Evolutionary conservation across 2,329 filamentous ascomycete species (phyloP).

Genomic region (Trichoderma koningiopsis): DNA sequence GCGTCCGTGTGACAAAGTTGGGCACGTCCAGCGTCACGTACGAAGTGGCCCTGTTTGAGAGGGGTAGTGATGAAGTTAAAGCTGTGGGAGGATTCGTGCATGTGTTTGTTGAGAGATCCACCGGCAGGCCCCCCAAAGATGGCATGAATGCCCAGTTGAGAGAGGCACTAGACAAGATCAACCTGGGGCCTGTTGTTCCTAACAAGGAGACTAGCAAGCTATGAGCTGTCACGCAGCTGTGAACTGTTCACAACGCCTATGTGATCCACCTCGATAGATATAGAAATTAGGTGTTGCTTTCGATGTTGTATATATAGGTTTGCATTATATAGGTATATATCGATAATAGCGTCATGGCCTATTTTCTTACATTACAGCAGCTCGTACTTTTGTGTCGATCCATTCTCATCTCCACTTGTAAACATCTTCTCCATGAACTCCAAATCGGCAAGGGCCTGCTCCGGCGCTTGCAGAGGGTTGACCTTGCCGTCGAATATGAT

Average conservation of each 20-base stretch:
- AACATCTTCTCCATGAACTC: conserved; percentile 59
- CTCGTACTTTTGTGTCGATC: conserved; percentile 44
- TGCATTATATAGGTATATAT: neutral
- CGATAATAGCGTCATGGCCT: neutral
- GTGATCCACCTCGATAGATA: neutral
- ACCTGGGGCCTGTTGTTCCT: conserved; percentile 36
- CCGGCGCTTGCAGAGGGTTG: conserved; percentile 55
- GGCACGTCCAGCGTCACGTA: conserved; percentile 87
- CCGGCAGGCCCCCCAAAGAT: conserved; percentile 63
- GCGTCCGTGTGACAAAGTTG: conserved; percentile 78
- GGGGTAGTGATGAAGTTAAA: conserved; percentile 70
- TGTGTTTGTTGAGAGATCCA: conserved; percentile 80
- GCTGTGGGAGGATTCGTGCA: conserved; percentile 86
- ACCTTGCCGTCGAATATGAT: conserved; percentile 50
- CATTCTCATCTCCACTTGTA: conserved; percentile 49
- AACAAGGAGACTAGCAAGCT: conserved; percentile 26
- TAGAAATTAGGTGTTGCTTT: neutral
- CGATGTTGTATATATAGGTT: neutral
- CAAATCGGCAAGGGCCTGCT: conserved; percentile 63
- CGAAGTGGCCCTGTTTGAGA: conserved; percentile 83
- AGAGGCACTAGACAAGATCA: conserved; percentile 59
- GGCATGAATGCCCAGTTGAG: conserved; percentile 67
- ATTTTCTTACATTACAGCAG: conserved; percentile 27
- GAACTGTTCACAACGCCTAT: neutral
- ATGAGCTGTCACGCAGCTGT: neutral